Conservation (phyloP, 108 stramenopile species). For the Stephanodiscus triporus region DNA sequence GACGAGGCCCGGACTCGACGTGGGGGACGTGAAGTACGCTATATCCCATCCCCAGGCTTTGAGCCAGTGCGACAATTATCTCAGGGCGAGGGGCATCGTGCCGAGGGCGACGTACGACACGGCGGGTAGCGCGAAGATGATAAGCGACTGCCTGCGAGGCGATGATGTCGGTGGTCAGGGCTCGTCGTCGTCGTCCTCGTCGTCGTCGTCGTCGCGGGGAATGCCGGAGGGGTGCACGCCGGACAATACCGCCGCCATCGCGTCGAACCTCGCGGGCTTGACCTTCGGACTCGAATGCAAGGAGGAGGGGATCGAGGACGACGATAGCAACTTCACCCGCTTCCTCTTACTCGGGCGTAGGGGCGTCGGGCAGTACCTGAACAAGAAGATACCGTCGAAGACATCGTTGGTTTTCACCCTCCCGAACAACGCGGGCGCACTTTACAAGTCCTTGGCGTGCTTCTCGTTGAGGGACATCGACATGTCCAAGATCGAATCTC, state of each 20-base stretch:
- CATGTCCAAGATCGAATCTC: conserved; percentile 96
- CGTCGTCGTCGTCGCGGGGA: conserved; percentile 2
- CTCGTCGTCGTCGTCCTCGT: background rate
- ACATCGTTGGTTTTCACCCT: conserved; percentile 96
- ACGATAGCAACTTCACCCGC: conserved; percentile 97
- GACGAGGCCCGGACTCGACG: conserved; percentile 73
- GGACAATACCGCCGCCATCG: conserved; percentile 94
- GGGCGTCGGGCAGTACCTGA: conserved; percentile 70
- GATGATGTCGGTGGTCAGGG: conserved; percentile 13
- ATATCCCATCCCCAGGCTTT: conserved; percentile 97
- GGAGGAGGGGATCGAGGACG: conserved; percentile 94
- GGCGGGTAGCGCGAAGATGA: conserved; percentile 97
- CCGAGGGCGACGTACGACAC: conserved; percentile 94
- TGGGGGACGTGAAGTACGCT: conserved; percentile 84
- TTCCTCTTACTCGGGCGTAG: conserved; percentile 90
- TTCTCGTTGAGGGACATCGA: conserved; percentile 95
- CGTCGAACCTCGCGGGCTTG: conserved; percentile 90
- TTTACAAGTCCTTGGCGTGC: conserved; percentile 96
- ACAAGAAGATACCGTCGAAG: conserved; percentile 80
- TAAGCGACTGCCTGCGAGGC: conserved; percentile 47
- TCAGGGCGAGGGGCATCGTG: conserved; percentile 78
- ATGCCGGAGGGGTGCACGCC: conserved; percentile 79
- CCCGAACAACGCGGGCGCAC: conserved; percentile 89
- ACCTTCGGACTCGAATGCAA: conserved; percentile 91
- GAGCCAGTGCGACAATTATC: conserved; percentile 97